A percentile compares a stretch with the other conserved stretches of the same genome.
Evolutionary conservation across 202 grass and related monocot species (phyloP).

Genomic region (Eragrostis tef): DNA sequence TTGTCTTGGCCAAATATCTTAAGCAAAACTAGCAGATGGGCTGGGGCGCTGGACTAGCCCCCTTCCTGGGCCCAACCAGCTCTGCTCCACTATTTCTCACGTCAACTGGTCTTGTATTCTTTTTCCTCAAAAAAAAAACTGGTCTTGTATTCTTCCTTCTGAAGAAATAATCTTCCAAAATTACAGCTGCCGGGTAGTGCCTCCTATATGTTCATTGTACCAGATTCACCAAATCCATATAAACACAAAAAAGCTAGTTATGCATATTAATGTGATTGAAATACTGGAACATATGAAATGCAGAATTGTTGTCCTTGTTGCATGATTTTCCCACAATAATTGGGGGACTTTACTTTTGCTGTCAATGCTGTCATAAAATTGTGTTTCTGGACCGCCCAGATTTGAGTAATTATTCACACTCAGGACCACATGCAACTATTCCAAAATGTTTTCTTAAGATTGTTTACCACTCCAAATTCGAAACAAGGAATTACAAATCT

Average conservation of each 20-base stretch:
- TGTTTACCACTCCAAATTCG: not conserved
- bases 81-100: no score
- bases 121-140: no score
- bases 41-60: not conserved
- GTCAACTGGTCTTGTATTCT: no score
- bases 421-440: constrained; percentile 27
- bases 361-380: constrained; percentile 37
- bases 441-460: not conserved
- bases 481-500: not conserved
- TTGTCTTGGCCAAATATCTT: no score
- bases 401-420: not conserved
- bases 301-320: not conserved
- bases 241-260: not conserved
- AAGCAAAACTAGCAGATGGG: not conserved
- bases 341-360: constrained; percentile 8
- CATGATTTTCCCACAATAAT: constrained; percentile 8
- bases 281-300: not conserved
- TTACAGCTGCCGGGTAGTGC: not conserved
- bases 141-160: no score
- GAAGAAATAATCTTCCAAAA: not conserved
- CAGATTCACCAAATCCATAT: not conserved
- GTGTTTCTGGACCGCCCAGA: not conserved
- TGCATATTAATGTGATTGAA: constrained; percentile 1
- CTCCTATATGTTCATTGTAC: not conserved
- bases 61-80: not conserved